Base-by-base conservation (phyloP, 495 filamentous ascomycete species). In the Xylaria scruposa region DNA sequence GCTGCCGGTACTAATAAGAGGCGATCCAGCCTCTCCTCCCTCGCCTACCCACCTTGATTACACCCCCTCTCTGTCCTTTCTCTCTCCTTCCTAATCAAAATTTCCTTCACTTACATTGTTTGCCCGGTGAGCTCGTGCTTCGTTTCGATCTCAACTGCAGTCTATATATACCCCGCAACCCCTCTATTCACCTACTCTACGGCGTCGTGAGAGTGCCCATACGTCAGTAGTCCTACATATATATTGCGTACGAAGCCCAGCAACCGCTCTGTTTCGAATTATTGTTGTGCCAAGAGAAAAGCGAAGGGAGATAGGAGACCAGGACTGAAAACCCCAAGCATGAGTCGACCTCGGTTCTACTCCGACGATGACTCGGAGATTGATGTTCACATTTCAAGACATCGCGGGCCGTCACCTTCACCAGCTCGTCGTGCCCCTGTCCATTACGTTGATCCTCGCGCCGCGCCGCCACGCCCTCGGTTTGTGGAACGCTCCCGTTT, bases 361-460 rank as follows among this genome's bases (percentile, higher is more conserved):
- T 80, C 80, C 70, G 74, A 80, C 31, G 80, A 82, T 8, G 80
- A 83, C 17, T 80, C 81, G 6, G 82, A 85, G 40, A 72, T 87
- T 72, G 84, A 86, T 74, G 80, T 88, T 70, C 84, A 76, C 58
- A 73, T 84, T 49, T 76, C 78, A 17, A 82, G 79, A 63, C 82
- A 56, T 60, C 70, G 53, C 8, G 49, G 62, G 12, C 70, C 38
- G 12, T 66, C 61, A 19, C 70, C 77, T 9, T 79, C 79, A 40
- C 75, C 81, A n/a, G 73, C 63, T 40, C 81, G 79, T 38, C 76
- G 77, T 31, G 75, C 62, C 29, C 75, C 72, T 46, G 81, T 82
- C 31, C 79, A 82, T 61, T 86, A 79, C 68, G 81, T 85, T 33
- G 79, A 83, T 44, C 78, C 80, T 21, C 81, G 79, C 21, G 71